A percentile compares a stretch with the other conserved stretches of the same genome.
phyloP scores from a whole-genome alignment of 2,329 filamentous ascomycete species.

The Claviceps paspali region DNA sequence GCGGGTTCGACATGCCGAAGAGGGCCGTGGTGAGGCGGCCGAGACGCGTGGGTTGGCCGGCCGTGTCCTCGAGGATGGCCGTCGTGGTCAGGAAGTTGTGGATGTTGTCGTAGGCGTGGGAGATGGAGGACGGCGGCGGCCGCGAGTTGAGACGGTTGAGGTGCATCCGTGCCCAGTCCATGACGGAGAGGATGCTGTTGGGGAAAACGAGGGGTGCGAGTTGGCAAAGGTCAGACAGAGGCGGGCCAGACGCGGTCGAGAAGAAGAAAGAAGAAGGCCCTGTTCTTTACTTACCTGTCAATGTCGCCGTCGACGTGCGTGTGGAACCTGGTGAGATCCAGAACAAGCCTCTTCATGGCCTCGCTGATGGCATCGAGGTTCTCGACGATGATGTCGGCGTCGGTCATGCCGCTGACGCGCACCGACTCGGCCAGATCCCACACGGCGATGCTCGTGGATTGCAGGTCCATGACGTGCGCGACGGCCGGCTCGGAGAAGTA shows the following conservation, averaged over 20 bases:
- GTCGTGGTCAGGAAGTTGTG: slow-evolving; percentile 58
- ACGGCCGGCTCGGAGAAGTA: slow-evolving; percentile 88
- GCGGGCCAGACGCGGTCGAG: too few relatives aligned
- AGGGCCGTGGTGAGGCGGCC: slow-evolving; percentile 55
- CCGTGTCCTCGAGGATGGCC: slow-evolving; percentile 40
- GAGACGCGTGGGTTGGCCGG: slow-evolving; percentile 47
- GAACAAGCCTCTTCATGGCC: slow-evolving; percentile 65
- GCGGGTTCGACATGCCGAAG: slow-evolving; percentile 66
- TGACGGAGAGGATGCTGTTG: slow-evolving; percentile 68
- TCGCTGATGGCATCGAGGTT: slow-evolving; percentile 78
- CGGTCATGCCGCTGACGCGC: slow-evolving; percentile 78
- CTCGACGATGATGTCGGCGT: slow-evolving; percentile 68
- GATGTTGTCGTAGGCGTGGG: slow-evolving; percentile 66
- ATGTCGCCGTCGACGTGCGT: slow-evolving; percentile 87
- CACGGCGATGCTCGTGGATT: slow-evolving; percentile 82
- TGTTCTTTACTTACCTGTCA: slow-evolving; percentile 45
- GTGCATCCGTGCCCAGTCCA: slow-evolving; percentile 90
- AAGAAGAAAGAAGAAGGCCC: neutral
- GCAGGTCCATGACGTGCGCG: slow-evolving; percentile 70
- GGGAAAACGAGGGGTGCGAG: too few relatives aligned
- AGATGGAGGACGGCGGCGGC: slow-evolving; percentile 41
- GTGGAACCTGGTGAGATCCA: slow-evolving; percentile 84
- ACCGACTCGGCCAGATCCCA: slow-evolving; percentile 92
- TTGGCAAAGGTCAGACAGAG: too few relatives aligned
- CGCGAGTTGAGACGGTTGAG: slow-evolving; percentile 52